These are phyloP conservation scores for Fusarium domesticum DNA, from an alignment of 2,329 filamentous ascomycete genomes.

Conservation along the genomic window DNA sequence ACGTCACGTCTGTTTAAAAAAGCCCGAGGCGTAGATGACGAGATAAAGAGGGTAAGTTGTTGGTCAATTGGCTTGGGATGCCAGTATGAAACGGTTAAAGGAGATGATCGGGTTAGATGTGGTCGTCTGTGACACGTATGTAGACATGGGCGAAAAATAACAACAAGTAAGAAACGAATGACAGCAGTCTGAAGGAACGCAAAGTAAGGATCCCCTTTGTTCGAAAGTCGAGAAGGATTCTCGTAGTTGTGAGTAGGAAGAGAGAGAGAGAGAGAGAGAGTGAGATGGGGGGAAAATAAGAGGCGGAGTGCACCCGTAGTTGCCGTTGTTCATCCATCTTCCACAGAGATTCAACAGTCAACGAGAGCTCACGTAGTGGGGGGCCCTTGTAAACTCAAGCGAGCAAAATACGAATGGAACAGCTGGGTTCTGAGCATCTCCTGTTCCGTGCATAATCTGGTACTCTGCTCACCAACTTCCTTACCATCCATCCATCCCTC, in stretches of 20 bases:
- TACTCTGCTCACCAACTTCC: constrained; percentile 5
- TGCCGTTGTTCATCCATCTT: too few species aligned
- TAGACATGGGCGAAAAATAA: constrained; percentile 8
- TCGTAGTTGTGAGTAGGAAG: constrained; percentile 26
- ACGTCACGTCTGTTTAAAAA: constrained; percentile 11
- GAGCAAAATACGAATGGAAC: too few species aligned
- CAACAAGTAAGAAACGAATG: constrained; percentile 26
- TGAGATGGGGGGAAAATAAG: too few species aligned
- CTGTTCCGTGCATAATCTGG: constrained; percentile 2
- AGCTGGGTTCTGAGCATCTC: too few species aligned
- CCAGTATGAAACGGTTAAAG: constrained; percentile 1
- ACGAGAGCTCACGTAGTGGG: too few species aligned
- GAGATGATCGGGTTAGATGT: constrained; percentile 17
- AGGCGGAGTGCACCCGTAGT: too few species aligned
- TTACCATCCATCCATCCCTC: constrained; percentile 1
- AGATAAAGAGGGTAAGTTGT: constrained; percentile 13
- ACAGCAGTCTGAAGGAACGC: constrained; percentile 19
- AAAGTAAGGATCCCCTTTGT: constrained; percentile 28
- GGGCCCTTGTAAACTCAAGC: too few species aligned
- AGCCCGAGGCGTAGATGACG: constrained; percentile 6
- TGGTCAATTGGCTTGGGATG: constrained; percentile 13
- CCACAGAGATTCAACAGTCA: not conserved
- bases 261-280: constrained; percentile 15
- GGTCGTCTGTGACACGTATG: constrained; percentile 19
- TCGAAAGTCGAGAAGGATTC: constrained; percentile 25